Evolutionary conservation across 1,284 basidiomycete species (phyloP).

Genomic region (Clitocybe nebularis): DNA sequence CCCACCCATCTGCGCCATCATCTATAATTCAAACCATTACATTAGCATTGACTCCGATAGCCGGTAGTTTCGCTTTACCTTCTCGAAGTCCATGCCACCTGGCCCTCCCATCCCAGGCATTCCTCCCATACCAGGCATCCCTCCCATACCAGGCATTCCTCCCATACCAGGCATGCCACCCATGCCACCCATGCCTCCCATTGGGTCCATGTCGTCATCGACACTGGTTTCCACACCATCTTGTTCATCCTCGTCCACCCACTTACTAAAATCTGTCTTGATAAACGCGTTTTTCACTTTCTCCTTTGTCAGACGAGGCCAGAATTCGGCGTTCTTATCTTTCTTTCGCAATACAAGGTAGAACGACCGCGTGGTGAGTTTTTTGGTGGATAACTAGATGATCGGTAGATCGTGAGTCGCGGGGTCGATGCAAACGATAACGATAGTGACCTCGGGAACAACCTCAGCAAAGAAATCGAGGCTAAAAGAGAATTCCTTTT

Average conservation of each 20-base stretch:
- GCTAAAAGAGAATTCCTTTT: constrained; percentile 68
- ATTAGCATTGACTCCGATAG: too few species aligned
- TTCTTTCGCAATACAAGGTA: constrained; percentile 77
- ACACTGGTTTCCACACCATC: constrained; percentile 46
- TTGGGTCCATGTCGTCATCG: constrained; percentile 45
- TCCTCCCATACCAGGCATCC: constrained; percentile 33
- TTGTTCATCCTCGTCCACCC: constrained; percentile 96
- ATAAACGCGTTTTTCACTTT: constrained; percentile 76
- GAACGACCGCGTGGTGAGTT: constrained; percentile 64
- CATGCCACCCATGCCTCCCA: constrained; percentile 50
- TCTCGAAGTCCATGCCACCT: constrained; percentile 51
- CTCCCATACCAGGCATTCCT: constrained; percentile 40
- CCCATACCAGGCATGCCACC: constrained; percentile 40
- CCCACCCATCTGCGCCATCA: constrained; percentile 63
- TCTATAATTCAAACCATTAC: constrained; percentile 37
- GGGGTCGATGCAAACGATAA: not conserved
- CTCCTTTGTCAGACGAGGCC: constrained; percentile 88
- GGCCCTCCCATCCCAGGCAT: constrained; percentile 16
- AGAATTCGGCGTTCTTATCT: constrained; percentile 71
- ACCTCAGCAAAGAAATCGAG: constrained; percentile 75
- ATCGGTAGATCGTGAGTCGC: constrained; percentile 4
- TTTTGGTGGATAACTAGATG: constrained; percentile 59
- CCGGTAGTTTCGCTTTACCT: too few species aligned
- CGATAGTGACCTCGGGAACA: constrained; percentile 56
- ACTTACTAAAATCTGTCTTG: constrained; percentile 91